Base-by-base conservation (phyloP, 352 stramenopile species). In the Globisporangium solare region DNA sequence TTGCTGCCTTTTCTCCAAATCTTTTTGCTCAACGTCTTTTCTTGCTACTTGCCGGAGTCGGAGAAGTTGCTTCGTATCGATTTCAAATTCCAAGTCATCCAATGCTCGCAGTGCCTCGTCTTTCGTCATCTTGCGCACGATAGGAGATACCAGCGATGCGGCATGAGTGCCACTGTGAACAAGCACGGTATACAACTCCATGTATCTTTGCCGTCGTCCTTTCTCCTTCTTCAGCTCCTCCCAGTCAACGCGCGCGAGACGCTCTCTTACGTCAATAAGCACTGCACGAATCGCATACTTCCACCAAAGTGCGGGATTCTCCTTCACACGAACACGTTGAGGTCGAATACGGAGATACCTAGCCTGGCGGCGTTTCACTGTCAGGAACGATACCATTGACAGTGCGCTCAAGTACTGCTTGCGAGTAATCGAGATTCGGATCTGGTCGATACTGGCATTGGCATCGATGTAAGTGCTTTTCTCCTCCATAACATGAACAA, bases 381-480 rank as follows among this genome's bases (percentile, higher is more conserved):
- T 78, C 20, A 92, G 41, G 49, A 92, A 92, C 1, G 84, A 94
- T 31, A 85, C 64, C 20, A 92, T 71, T 12, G 79, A 86, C 13
- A 94, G 62, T 17, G 73, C 75, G 55, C 80, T 90, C 12, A 90
- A 56, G 47, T 94, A 94, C 51, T 94, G 84, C 37, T 79, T 64
- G 32, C 81, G 74, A 27, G 76, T 58, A 39, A 92, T 58, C 3
- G 70, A 73, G n/a, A 87, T 71, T 20, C 61, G 76, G 41, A 94
- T 89, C 41, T 88, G 69, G 52, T 94, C 84, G 11, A 94, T 73
- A n/a, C 39, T 73, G 6, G 82, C 80, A 45, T 76, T 74, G 1
- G 79, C 82, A 45, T 92, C 80, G 54, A 94, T 84, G 59, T 91
- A 94, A n/a, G 84, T 94, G 68, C 76, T 92, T 48, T 94, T 94